phyloP scores from a whole-genome alignment of 164 flowering plant species.

The Amborella trichopoda region DNA sequence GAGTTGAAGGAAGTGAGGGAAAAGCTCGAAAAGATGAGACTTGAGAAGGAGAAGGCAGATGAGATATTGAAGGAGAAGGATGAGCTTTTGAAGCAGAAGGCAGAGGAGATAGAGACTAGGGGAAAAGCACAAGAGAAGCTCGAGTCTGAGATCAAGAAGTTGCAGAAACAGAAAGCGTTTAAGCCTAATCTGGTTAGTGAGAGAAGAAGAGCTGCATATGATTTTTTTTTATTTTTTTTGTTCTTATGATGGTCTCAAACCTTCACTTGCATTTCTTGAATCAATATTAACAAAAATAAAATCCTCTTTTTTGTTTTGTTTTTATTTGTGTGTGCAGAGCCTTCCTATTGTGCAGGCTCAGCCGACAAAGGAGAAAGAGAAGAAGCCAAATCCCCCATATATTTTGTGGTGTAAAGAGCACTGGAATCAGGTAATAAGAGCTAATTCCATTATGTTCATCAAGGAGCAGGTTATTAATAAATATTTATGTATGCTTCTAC shows the following conservation, averaged over 20 bases:
- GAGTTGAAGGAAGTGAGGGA: conserved; percentile 66
- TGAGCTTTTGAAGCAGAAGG: conserved; percentile 50
- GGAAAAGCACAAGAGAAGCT: conserved; percentile 64
- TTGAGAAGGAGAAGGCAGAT: conserved; percentile 79
- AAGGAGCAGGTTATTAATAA: background rate
- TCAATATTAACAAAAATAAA: too few relatives aligned
- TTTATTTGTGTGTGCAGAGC: conserved; percentile 18
- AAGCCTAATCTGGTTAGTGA: conserved; percentile 67
- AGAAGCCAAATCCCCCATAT: conserved; percentile 74
- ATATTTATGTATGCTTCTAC: too few relatives aligned
- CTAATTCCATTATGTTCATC: background rate
- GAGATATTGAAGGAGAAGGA: conserved; percentile 54
- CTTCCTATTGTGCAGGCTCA: conserved; percentile 36
- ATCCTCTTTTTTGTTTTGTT: background rate
- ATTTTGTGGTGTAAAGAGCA: conserved; percentile 78
- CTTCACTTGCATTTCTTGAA: too few relatives aligned
- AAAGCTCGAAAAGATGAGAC: conserved; percentile 43
- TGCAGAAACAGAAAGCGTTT: conserved; percentile 89
- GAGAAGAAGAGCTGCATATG: background rate
- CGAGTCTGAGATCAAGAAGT: conserved; percentile 65
- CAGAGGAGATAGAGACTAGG: conserved; percentile 42
- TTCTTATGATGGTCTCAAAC: background rate
- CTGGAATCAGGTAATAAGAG: conserved; percentile 58
- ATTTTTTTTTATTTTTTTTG: background rate
- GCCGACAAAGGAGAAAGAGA: conserved; percentile 46